Evolutionary conservation across 1,284 basidiomycete species (phyloP), one percentile per base, ranked within the genome.

Genomic region (Marasmius sp.): DNA sequence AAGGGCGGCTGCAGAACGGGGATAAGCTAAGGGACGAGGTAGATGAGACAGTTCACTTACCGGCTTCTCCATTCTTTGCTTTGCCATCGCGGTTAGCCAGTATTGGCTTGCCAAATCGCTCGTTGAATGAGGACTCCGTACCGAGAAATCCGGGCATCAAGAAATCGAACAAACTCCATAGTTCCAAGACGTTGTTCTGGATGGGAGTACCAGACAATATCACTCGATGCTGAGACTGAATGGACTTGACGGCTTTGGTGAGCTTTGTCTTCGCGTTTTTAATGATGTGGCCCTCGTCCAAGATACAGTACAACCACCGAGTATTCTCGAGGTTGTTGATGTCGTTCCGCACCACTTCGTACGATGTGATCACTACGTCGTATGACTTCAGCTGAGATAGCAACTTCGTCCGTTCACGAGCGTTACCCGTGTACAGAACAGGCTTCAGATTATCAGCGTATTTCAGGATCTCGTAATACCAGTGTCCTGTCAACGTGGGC

Each of bases 101-200:
- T 61, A 99, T 99, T 0, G 97, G 97, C 72, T 97, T 97, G 65
- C 94, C 92, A 72, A 97, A 99, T 14, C 93, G 86, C 65, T 99
- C 95, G 69, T 95, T 97, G 81, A 99, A 99, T 5, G 88, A 89
- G n/a, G 89, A 78, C 74, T 99, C 97, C 6, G 90, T 95, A 27
- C 97, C 97, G 53, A 99, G 79, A 79, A 99, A 99, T 1, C 97
- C 97, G 20, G 97, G 97, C 97, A 99, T 99, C 67, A 99, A 78
- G 78, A 98, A 99, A 75, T 99, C 97, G 75, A 99, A 99, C 61
- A 99, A 80, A 76, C 94, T 97, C 97, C 97, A 99, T 3, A 99
- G 79, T 75, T 99, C 97, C 47, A 99, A 80, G 8, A 99, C 96
- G 71, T 99, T 99, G 76, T 99, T 99, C 79, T 99, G 97, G 62